Conservation (phyloP, 169 alveolate species). For the Plasmodium ovale region DNA sequence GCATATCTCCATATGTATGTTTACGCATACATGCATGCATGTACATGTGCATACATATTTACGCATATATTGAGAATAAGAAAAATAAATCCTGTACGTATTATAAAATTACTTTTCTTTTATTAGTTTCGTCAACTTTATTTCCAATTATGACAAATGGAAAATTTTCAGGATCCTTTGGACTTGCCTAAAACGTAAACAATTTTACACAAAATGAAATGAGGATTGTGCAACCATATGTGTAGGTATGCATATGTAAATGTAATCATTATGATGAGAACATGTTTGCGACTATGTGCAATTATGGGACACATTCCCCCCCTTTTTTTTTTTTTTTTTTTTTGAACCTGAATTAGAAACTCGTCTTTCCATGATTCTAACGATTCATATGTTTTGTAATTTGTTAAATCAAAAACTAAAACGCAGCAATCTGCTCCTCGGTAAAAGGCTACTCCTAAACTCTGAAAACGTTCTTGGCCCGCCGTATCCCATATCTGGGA, state of each 20-base stretch:
- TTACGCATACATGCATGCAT: background rate
- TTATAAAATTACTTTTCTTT: constrained; percentile 87
- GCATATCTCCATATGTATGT: background rate
- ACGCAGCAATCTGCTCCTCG: constrained; percentile 99
- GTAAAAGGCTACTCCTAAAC: constrained; percentile 98
- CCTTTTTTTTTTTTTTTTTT: background rate
- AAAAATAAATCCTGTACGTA: background rate
- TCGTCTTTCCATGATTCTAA: constrained; percentile 97
- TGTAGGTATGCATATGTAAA: background rate
- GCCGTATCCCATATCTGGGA: constrained; percentile 97
- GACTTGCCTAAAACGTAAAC: constrained; percentile 84
- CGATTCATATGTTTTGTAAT: constrained; percentile 93
- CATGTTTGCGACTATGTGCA: background rate
- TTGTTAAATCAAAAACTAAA: constrained; percentile 95
- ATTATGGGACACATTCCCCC: background rate
- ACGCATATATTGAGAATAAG: background rate
- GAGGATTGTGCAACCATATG: background rate
- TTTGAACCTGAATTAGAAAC: constrained; percentile 92
- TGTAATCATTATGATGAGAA: constrained; percentile 1
- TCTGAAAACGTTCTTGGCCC: constrained; percentile 98
- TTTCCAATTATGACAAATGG: constrained; percentile 98
- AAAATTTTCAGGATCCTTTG: constrained; percentile 95
- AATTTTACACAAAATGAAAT: background rate
- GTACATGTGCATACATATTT: background rate
- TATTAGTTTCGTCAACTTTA: constrained; percentile 95